Percentiles rank a stretch among this genome's conserved stretches.
Evolutionary conservation across 768 basidiomycete species (phyloP).

Genomic region (Tricholoma flavovirens): DNA sequence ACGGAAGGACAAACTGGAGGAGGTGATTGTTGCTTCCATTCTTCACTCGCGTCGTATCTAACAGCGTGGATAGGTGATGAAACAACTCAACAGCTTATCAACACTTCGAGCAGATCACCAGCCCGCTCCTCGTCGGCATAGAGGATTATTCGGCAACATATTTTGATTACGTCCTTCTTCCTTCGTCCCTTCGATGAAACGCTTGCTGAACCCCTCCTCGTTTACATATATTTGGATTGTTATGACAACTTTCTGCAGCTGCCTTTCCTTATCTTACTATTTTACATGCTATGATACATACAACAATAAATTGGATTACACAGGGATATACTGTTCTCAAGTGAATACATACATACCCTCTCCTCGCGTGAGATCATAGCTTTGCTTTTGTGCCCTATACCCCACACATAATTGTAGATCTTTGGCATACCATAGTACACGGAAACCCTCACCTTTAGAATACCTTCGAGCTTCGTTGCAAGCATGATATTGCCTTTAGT

Average conservation of each 20-base stretch:
- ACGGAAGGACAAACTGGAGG: conserved; percentile 95
- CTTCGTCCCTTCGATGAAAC: neutral
- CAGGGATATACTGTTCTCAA: conserved; percentile 7
- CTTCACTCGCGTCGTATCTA: neutral
- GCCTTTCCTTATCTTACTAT: conserved; percentile 6
- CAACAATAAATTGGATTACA: conserved; percentile 5
- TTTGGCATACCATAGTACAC: neutral
- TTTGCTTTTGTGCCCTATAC: conserved; percentile 39
- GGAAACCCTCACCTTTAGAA: conserved; percentile 61
- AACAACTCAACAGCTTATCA: conserved; percentile 87
- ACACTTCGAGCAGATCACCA: conserved; percentile 82
- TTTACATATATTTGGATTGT: conserved; percentile 5
- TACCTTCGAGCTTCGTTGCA: conserved; percentile 80
- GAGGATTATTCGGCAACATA: conserved; percentile 75
- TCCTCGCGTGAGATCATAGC: conserved; percentile 24
- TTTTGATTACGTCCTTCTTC: conserved; percentile 37
- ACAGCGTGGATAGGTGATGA: conserved; percentile 65
- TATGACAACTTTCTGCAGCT: conserved; percentile 2
- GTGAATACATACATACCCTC: neutral
- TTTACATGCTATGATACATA: conserved; percentile 1
- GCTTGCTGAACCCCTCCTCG: no score
- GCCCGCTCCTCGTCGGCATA: conserved; percentile 63
- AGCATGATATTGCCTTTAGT: conserved; percentile 91
- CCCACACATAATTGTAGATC: neutral
- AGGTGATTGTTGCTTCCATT: conserved; percentile 41